Evolutionary conservation across 73 alveolate species (phyloP).

Genomic region (Stentor coeruleus): DNA sequence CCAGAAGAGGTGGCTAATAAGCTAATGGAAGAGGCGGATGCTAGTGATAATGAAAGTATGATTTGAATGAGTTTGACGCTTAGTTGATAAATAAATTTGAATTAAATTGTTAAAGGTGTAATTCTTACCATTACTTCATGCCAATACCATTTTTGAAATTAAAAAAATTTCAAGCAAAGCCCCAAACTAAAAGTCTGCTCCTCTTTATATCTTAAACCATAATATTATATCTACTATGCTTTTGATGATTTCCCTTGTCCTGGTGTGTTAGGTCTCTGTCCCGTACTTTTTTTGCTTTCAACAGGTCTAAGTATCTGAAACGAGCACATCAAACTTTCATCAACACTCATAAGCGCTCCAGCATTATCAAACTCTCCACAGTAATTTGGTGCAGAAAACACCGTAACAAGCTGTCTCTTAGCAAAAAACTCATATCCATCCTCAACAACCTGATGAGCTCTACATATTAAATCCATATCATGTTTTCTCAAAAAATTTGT

Average conservation of each 20-base stretch:
- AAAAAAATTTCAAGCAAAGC: neutral
- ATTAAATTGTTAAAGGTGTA: neutral
- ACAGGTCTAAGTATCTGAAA: constrained; percentile 93
- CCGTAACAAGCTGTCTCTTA: constrained; percentile 87
- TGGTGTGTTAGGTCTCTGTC: neutral
- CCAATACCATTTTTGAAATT: neutral
- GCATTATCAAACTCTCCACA: constrained; percentile 94
- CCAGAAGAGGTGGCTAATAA: neutral
- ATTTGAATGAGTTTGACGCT: neutral
- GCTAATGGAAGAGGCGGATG: constrained; percentile 11
- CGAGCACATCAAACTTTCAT: constrained; percentile 89
- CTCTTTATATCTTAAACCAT: neutral
- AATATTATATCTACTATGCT: neutral
- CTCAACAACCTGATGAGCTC: constrained; percentile 94
- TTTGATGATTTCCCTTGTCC: neutral
- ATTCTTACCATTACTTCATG: neutral
- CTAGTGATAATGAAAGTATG: neutral
- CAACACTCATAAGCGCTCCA: constrained; percentile 93
- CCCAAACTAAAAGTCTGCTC: neutral
- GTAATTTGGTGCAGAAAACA: constrained; percentile 93
- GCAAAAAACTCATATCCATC: constrained; percentile 97
- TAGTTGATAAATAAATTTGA: neutral
- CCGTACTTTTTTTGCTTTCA: constrained; percentile 33
- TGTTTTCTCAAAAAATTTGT: constrained; percentile 74
- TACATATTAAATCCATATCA: constrained; percentile 88